Evolutionary conservation across 2,329 filamentous ascomycete species (phyloP), one percentile per base, ranked within the genome.

Genomic region (Pyrenochaeta sp.): DNA sequence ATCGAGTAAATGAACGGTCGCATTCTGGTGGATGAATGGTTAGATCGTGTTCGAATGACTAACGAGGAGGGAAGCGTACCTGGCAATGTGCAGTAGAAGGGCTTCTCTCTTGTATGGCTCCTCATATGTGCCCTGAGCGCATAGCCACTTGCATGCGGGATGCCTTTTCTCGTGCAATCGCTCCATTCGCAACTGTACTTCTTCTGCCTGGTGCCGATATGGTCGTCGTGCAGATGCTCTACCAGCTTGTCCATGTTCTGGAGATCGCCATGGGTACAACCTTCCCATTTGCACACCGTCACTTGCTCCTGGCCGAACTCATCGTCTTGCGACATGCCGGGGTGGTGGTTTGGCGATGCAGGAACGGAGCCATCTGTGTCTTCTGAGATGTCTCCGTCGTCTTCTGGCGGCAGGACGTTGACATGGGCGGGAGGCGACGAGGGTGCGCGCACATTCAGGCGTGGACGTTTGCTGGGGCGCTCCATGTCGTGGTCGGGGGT

Each of bases 101-200:
- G 94, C 75, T 99, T 99, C 79, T 99, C 94, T 65, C 94, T 84
- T 1, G 94, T 99, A 71, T 99, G 94, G 68, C 92, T 96, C 59
- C 94, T 82, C 92, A 99, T 96, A 67, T 99, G 94, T 7, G 94
- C 94, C 70, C 96, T 92, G 53, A 99, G 77, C 4, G 94, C 94
- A 74, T 99, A 99, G 2, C 90, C 94, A 63, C 91, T 96, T 1
- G 93, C 93, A 73, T 99, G 94, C 13, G 90, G 86, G 72, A 94
- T 85, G 47, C 91, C 90, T 75, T 96, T 97, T 50, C 92, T 78
- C 39, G 80, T 81, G 70, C 94, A 99, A 56, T 93, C 93, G 47
- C 83, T 84, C 94, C 94, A 99, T 74, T 97, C 93, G 74, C 94
- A 99, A n/a, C 90, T 91, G 70, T 97, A 97, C 72, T 94, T 96